Percentiles rank a stretch among this genome's conserved stretches.
Conservation (phyloP, 2,329 filamentous ascomycete species). For the Penicillium sp. region DNA sequence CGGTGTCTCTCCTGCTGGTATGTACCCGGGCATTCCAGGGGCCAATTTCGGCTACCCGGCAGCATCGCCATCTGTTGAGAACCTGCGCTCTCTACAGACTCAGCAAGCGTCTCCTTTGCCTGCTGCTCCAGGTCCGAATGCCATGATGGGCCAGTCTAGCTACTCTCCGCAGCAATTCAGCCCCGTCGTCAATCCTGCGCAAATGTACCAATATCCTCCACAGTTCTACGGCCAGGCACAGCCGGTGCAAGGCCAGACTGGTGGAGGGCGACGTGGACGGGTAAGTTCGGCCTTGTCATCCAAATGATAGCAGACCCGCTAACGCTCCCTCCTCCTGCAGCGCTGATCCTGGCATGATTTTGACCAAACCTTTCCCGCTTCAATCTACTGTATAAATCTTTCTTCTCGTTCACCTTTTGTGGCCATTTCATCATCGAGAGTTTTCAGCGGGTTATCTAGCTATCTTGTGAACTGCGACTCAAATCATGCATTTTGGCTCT, state of each 20-base stretch:
- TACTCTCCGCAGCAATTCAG: conserved; percentile 50
- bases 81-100: conserved; percentile 44
- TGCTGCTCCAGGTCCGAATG: conserved; percentile 36
- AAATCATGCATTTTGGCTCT: conserved; percentile 17
- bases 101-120: conserved; percentile 40
- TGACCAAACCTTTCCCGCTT: conserved; percentile 34
- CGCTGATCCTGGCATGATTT: conserved; percentile 36
- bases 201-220: conserved; percentile 57
- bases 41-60: conserved; percentile 48
- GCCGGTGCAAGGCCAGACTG: conserved; percentile 46
- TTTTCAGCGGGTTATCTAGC: conserved; percentile 35
- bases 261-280: conserved; percentile 56
- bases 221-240: conserved; percentile 52
- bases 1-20: conserved; percentile 45
- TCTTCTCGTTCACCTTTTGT: conserved; percentile 26
- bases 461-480: conserved; percentile 31
- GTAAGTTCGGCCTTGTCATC: conserved; percentile 41
- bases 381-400: conserved; percentile 40
- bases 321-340: conserved; percentile 22
- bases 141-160: conserved; percentile 52
- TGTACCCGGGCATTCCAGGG: conserved; percentile 50
- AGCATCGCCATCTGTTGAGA: conserved; percentile 44
- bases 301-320: conserved; percentile 9
- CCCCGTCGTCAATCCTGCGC: conserved; percentile 45
- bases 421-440: conserved; percentile 29